Base-by-base conservation (phyloP, 192 early-diverging fungal species). In the Entomortierella beljakovae region DNA sequence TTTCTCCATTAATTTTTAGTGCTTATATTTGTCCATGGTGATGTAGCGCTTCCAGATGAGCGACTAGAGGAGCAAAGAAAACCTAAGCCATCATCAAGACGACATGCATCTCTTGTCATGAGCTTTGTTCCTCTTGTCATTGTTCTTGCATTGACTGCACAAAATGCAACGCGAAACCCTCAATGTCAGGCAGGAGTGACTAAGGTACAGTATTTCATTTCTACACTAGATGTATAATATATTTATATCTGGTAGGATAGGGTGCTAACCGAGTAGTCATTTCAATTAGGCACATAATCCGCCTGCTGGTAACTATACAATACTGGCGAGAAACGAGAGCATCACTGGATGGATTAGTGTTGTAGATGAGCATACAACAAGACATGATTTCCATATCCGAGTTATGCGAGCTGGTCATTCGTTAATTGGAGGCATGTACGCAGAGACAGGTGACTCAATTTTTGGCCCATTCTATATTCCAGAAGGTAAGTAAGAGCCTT, bases 331-430 rank as follows among this genome's bases (percentile, higher is more conserved):
- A 42, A 85, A 82, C n/a, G 94, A 98, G 71, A 94, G 93, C 9
- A 67, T 86, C 42, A 96, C 94, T 0, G 96, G 96, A 6, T 95
- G 90, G 91, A 81, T 98, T 28, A 88, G 87, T 25, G 90, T 93
- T 6, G 83, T 91, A 20, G 79, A 92, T 20, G 86, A 89, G 52
- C 68, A 80, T 16, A 84, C 83, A 40, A 80, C 84, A 33, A 62
- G 81, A 25, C 58, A 84, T 48, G 82, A 90, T 59, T 82, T 80
- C 37, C 81, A 86, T 31, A 80, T 94, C 42, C 88, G 91, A 4
- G 49, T 96, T 28, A 82, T 98, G 83, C 92, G 95, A 64, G 90
- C 90, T 70, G 95, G 96, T 28, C 93, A 98, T 70, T 95, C 94
- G 33, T 79, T 98, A 42, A 86, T 98, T 37, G 96, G 96, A 31